Evolutionary conservation across 805 yeast genomes (phyloP), one percentile per base, ranked within the genome.

Genomic region (Wickerhamiella slavikovae): DNA sequence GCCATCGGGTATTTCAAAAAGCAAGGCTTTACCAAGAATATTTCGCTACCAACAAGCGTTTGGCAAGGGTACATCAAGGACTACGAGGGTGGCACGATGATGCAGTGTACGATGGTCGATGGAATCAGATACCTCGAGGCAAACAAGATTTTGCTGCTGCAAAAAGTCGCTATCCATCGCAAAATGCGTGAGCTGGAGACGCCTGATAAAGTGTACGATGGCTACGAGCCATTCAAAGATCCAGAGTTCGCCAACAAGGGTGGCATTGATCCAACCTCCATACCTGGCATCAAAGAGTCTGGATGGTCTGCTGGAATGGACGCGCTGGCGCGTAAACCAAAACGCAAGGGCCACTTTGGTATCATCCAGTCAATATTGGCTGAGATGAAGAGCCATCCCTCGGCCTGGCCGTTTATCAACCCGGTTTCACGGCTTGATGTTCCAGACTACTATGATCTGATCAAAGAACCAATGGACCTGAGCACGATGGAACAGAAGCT

Each of bases 221-320:
- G 99, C 0, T 51, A 89, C 17, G 66, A 67, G 35, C 66, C 64
- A 15, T 89, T 89, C 54, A 62, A 64, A 36, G 65, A 66, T 17
- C 42, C 35, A 5, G 35, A 36, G 12, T 38, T 35, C 29, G 47
- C 16, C 37, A 35, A 31, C 7, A 29, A 29, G 9, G 41, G 29
- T 24, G 37, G 29, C 28, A 47, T 78, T n/a, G 82, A 80, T 43
- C 93, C 96, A 4, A 58, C 71, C 58, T 57, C 59, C 11, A 80
- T 89, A 14, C 96, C 98, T 0, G 98, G 98, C 0, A 59, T 89
- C 29, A 62, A 66, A 39, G 96, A 83, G 48, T 77, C 91, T 3
- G 98, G 98, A 0, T 89, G 98, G 98, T 78, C 92, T 19, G 89
- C 85, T 22, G 98, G 85, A 50, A 83, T 89, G 93, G 99, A 89